phyloP scores from a whole-genome alignment of 1,284 basidiomycete species.

The Hemileia vastatrix region DNA sequence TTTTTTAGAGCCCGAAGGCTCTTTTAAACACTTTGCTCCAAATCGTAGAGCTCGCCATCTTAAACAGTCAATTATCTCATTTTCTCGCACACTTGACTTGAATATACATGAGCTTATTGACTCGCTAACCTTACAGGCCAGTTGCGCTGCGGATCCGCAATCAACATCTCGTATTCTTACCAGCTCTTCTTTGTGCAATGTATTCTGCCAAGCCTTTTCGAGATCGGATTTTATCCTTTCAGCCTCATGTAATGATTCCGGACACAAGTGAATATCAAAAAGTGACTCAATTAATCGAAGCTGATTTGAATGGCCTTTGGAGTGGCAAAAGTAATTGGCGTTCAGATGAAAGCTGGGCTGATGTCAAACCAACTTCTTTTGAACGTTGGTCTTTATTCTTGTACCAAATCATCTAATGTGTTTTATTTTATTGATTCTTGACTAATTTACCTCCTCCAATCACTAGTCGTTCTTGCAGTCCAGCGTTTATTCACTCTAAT shows the following conservation, averaged over 20 bases:
- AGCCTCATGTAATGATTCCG: background rate
- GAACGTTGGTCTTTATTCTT: slow-evolving; percentile 12
- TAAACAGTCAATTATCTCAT: no score
- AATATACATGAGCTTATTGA: background rate
- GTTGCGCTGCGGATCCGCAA: slow-evolving; percentile 16
- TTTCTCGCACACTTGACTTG: background rate
- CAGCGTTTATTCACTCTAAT: slow-evolving; percentile 17
- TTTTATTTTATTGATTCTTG: background rate
- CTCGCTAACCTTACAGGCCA: slow-evolving; percentile 2
- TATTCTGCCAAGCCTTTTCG: slow-evolving; percentile 23
- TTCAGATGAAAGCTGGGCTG: slow-evolving; percentile 17
- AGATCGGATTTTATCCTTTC: slow-evolving; percentile 17
- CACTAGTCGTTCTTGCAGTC: slow-evolving; percentile 13
- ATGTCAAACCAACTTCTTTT: slow-evolving; percentile 11
- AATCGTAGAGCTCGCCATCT: no score
- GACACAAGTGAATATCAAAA: slow-evolving; percentile 1
- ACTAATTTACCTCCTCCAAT: background rate
- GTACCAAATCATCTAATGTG: background rate
- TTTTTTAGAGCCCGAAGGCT: slow-evolving; percentile 7
- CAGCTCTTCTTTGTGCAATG: slow-evolving; percentile 13
- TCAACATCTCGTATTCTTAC: slow-evolving; percentile 21
- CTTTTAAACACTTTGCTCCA: slow-evolving; percentile 13
- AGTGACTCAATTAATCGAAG: slow-evolving; percentile 10
- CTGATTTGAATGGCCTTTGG: slow-evolving; percentile 20
- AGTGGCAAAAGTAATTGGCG: slow-evolving; percentile 21